Base-by-base conservation (phyloP, 768 basidiomycete species). In the Suillus subaureus region DNA sequence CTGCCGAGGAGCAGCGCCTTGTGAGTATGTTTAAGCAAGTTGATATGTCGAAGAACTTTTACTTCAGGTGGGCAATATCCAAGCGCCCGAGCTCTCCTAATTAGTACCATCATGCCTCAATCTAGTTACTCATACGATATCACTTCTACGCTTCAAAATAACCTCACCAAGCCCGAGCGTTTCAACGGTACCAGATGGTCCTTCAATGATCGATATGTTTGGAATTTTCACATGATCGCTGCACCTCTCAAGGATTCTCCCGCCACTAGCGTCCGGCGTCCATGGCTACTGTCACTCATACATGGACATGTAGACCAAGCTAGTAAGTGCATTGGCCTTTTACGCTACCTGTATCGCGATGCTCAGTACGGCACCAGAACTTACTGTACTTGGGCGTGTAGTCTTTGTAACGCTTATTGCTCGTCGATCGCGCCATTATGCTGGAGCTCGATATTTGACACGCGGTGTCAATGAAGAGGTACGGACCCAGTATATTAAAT, bases 221-320 rank as follows among this genome's bases (percentile, higher is more conserved):
- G 97, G 97, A 99, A 99, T 73, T 90, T 91, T 70, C 89, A 94
- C 74, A 87, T 99, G 78, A 82, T 98, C 49, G 84, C 86, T 0
- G 80, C 84, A 5, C 87, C 92, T 1, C 94, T 96, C 71, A 76
- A 77, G 28, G 80, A 78, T 61, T 74, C 74, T 16, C 66, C 73
- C 42, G 76, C 75, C 1, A 77, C 82, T 26, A 77, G 83, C 6
- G 8, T 42, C 18, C 85, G 84, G 42, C 86, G 90, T 37, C 83
- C 90, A 61, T 99, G 97, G 97, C 81, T 98, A 7, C 77, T 97
- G 16, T 94, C 97, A 0, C 80, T 99, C 61, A 89, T 99, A 0
- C 94, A 99, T 67, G 97, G 97, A 0, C 96, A 97, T 73, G 93
- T 99, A 15, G 97, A 99, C 72, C 97, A 99, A 88, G 95, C 97